These are phyloP conservation scores for Candida koratica DNA, from an alignment of 805 yeast genomes.

Conservation along the genomic window DNA sequence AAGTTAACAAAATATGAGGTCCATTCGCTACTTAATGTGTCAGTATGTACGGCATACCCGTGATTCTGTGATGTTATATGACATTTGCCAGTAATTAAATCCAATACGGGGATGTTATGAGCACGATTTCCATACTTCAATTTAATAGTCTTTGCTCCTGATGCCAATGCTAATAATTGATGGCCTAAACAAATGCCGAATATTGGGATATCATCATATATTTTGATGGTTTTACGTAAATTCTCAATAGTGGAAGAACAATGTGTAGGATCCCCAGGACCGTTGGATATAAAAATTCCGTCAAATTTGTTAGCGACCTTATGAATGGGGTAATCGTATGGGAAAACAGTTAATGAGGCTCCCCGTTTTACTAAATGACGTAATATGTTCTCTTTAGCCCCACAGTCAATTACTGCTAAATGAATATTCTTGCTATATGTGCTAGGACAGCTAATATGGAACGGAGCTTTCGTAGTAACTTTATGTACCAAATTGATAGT, in stretches of 20 bases:
- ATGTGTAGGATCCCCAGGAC: conserved; percentile 97
- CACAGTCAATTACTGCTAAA: conserved; percentile 94
- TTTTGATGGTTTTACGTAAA: conserved; percentile 65
- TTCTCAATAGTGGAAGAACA: conserved; percentile 74
- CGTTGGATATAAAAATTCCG: conserved; percentile 91
- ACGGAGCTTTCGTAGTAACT: conserved; percentile 94
- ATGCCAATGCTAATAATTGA: conserved; percentile 90
- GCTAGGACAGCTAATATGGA: conserved; percentile 69
- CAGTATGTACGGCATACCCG: conserved; percentile 92
- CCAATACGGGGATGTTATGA: conserved; percentile 95
- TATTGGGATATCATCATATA: conserved; percentile 69
- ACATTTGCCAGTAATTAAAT: conserved; percentile 84
- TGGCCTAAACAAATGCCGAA: conserved; percentile 98
- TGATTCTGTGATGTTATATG: conserved; percentile 99
- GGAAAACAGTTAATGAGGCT: conserved; percentile 94
- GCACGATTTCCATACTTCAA: conserved; percentile 98
- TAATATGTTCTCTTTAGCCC: conserved; percentile 95
- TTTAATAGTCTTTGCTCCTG: conserved; percentile 90
- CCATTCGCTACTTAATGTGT: conserved; percentile 71
- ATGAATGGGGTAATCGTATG: conserved; percentile 90
- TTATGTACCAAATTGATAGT: conserved; percentile 83
- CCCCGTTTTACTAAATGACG: conserved; percentile 94
- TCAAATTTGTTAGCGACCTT: conserved; percentile 88
- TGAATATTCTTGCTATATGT: conserved; percentile 56
- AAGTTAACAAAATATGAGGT: conserved; percentile 84